Evolutionary conservation across 768 basidiomycete species (phyloP).

Genomic region (Thelephora ganbajun): DNA sequence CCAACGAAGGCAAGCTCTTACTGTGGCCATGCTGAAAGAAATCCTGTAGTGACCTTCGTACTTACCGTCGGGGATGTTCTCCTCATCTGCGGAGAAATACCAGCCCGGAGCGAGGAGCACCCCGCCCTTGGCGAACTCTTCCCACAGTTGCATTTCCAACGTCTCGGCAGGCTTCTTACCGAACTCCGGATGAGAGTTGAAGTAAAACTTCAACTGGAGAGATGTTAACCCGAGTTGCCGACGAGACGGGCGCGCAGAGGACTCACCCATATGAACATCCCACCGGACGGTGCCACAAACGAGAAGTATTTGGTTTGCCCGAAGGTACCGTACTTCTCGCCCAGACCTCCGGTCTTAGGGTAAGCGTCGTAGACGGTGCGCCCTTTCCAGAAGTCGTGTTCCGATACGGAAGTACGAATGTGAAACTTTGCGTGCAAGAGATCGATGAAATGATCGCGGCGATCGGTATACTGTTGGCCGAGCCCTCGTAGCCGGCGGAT

Average conservation of each 20-base stretch:
- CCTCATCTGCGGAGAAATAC: slow-evolving; percentile 27
- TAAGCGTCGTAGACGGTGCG: slow-evolving; percentile 32
- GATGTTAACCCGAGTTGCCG: background rate
- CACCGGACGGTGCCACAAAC: slow-evolving; percentile 65
- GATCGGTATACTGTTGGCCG: slow-evolving; percentile 36
- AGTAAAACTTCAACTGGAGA: slow-evolving; percentile 44
- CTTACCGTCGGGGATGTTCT: slow-evolving; percentile 10
- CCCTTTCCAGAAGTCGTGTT: slow-evolving; percentile 19
- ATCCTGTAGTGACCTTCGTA: slow-evolving; percentile 39
- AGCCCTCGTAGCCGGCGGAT: slow-evolving; percentile 65
- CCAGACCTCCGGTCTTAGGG: slow-evolving; percentile 16
- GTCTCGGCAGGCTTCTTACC: slow-evolving; percentile 20
- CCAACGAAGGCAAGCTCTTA: slow-evolving; percentile 15
- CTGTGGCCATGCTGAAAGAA: slow-evolving; percentile 40
- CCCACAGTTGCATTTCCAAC: slow-evolving; percentile 48
- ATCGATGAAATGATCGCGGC: slow-evolving; percentile 55
- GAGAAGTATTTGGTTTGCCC: slow-evolving; percentile 32
- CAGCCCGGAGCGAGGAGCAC: slow-evolving; percentile 53
- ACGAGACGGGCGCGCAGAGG: background rate
- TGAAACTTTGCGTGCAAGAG: slow-evolving; percentile 50
- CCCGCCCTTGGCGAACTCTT: slow-evolving; percentile 40
- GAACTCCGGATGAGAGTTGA: slow-evolving; percentile 39
- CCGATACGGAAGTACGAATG: slow-evolving; percentile 21
- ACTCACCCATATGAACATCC: slow-evolving; percentile 71
- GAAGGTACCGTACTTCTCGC: slow-evolving; percentile 24